phyloP scores from a whole-genome alignment of 2,329 filamentous ascomycete genomes.

The Hypoxylon sp. region DNA sequence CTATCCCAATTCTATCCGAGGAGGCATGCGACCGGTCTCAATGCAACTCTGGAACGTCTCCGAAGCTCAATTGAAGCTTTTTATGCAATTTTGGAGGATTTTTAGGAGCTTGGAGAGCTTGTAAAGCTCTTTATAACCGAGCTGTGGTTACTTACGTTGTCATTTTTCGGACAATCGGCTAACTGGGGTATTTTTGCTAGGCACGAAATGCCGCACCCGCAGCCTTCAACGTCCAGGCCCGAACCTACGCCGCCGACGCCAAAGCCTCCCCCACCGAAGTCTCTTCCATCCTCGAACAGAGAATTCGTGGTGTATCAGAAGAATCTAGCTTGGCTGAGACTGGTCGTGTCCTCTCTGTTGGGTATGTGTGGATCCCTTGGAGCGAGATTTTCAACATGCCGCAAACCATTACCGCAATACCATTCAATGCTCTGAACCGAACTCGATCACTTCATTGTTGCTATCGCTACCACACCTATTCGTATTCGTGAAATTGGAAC shows the following conservation, averaged over 20 bases:
- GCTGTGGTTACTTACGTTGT: slow-evolving; percentile 43
- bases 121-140: slow-evolving; percentile 43
- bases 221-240: slow-evolving; percentile 81
- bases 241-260: slow-evolving; percentile 92
- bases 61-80: slow-evolving; percentile 60
- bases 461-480: slow-evolving; percentile 3
- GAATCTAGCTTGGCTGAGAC: slow-evolving; percentile 97
- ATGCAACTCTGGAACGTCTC: slow-evolving; percentile 51
- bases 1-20: slow-evolving; percentile 64
- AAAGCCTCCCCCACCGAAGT: slow-evolving; percentile 98
- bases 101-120: slow-evolving; percentile 59
- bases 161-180: slow-evolving; percentile 68
- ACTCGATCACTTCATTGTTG: neutral
- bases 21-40: slow-evolving; percentile 57
- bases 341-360: slow-evolving; percentile 97
- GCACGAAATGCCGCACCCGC: slow-evolving; percentile 88
- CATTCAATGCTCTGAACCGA: slow-evolving; percentile 12
- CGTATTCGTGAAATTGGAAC: slow-evolving; percentile 15
- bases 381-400: slow-evolving; percentile 49
- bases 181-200: slow-evolving; percentile 72
- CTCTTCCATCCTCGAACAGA: slow-evolving; percentile 98
- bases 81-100: slow-evolving; percentile 48
- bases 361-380: slow-evolving; percentile 75
- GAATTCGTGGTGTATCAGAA: slow-evolving; percentile 98
- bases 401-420: slow-evolving; percentile 28